Evolutionary conservation across 169 alveolate genomes (phyloP).

Genomic region (Plasmodium vinckei): DNA sequence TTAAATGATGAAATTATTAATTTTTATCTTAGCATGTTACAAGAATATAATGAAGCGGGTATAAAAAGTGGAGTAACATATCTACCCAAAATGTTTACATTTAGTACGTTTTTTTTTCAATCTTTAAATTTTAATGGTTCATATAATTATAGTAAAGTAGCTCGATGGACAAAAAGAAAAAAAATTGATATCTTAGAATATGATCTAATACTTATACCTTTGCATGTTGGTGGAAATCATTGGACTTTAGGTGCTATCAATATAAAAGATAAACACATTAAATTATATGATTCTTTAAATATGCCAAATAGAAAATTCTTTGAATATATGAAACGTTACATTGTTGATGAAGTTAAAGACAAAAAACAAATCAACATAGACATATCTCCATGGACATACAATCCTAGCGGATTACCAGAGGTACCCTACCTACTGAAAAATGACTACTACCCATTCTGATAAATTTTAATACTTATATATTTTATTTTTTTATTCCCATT

Average conservation of each 20-base stretch:
- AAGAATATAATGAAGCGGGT: conserved; percentile 82
- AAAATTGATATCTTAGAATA: conserved; percentile 86
- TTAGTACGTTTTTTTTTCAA: conserved; percentile 89
- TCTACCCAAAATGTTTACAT: conserved; percentile 82
- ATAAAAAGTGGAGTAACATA: conserved; percentile 24
- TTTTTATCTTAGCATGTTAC: conserved; percentile 89
- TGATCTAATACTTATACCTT: conserved; percentile 88
- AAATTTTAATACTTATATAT: not conserved
- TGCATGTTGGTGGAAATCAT: conserved; percentile 87
- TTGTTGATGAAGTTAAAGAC: conserved; percentile 86
- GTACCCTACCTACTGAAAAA: not conserved
- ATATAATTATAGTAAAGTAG: conserved; percentile 87
- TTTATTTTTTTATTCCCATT: not conserved
- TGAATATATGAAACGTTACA: conserved; percentile 78
- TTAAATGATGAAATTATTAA: conserved; percentile 92
- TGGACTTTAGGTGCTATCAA: conserved; percentile 92
- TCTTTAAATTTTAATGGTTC: conserved; percentile 80
- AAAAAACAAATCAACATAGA: conserved; percentile 71
- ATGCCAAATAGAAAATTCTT: conserved; percentile 76
- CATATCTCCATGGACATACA: conserved; percentile 47
- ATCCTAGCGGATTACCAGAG: conserved; percentile 33
- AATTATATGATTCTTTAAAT: conserved; percentile 86
- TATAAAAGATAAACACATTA: conserved; percentile 83
- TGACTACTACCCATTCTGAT: not conserved
- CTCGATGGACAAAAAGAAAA: conserved; percentile 90